Evolutionary conservation across 2,329 filamentous ascomycete species (phyloP).

Genomic region (Colletotrichum agaves): DNA sequence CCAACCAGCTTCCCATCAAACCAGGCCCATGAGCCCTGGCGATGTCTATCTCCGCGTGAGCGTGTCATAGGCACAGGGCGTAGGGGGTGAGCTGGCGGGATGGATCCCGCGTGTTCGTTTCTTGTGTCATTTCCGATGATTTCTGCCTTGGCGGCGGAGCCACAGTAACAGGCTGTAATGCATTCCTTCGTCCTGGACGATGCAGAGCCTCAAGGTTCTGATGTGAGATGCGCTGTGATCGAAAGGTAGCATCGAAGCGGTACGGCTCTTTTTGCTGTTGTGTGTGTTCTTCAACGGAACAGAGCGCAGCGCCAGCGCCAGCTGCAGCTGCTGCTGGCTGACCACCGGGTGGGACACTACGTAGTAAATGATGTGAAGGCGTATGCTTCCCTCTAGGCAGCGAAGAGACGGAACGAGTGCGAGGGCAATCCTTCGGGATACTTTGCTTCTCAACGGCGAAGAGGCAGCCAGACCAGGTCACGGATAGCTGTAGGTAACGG

Average conservation of each 20-base stretch:
- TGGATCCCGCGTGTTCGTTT: slow-evolving; percentile 8
- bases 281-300: slow-evolving; percentile 20
- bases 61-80: slow-evolving; percentile 15
- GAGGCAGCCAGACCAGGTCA: not conserved
- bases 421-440: not conserved
- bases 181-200: slow-evolving; percentile 18
- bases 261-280: not conserved
- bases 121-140: not conserved
- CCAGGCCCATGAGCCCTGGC: not conserved
- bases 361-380: not conserved
- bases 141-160: slow-evolving; percentile 4
- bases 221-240: slow-evolving; percentile 10
- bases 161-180: not conserved
- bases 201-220: slow-evolving; percentile 33
- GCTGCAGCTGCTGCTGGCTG: not conserved
- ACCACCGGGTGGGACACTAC: not conserved
- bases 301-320: not conserved
- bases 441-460: not conserved
- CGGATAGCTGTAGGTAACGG: not conserved
- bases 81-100: slow-evolving; percentile 8
- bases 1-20: slow-evolving; percentile 14
- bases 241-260: not conserved
- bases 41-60: slow-evolving; percentile 14
- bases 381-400: slow-evolving; percentile 4
- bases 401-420: not conserved